phyloP scores from a whole-genome alignment of 306 rosid species.

The Ormosia emarginata region DNA sequence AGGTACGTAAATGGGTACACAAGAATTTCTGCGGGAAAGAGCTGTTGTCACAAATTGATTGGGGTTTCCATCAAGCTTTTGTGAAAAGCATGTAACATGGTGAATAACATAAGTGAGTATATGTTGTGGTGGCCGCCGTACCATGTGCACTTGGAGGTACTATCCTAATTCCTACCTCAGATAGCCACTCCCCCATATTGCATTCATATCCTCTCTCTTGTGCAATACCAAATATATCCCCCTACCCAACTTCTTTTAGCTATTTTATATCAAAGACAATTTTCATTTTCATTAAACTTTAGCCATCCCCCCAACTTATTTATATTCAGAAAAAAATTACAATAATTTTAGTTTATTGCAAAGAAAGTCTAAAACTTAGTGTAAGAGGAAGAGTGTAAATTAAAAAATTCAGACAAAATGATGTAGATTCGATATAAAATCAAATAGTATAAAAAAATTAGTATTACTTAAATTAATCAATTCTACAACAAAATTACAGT shows the following conservation, averaged over 20 bases:
- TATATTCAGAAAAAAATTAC: neutral
- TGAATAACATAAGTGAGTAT: neutral
- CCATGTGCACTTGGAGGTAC: conserved; percentile 42
- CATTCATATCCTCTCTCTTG: neutral
- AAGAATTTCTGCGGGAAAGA: too few species aligned
- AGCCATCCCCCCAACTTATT: neutral
- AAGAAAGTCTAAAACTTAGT: neutral
- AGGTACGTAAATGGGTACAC: neutral
- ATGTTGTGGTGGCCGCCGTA: conserved; percentile 12
- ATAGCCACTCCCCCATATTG: conserved; percentile 50
- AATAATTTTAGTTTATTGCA: neutral
- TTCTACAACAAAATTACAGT: too few species aligned
- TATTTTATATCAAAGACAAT: neutral
- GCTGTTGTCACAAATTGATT: neutral
- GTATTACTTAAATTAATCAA: too few species aligned
- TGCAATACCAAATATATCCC: neutral
- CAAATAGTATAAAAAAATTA: too few species aligned
- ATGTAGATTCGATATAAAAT: too few species aligned
- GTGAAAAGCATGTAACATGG: neutral
- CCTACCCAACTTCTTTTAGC: too few species aligned
- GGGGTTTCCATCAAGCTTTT: neutral
- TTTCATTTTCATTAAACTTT: neutral
- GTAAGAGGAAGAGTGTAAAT: neutral
- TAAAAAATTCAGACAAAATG: neutral
- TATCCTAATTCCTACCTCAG: conserved; percentile 64